Base-by-base conservation (phyloP, 129 eudicot genomes). In the Mikania micrantha region DNA sequence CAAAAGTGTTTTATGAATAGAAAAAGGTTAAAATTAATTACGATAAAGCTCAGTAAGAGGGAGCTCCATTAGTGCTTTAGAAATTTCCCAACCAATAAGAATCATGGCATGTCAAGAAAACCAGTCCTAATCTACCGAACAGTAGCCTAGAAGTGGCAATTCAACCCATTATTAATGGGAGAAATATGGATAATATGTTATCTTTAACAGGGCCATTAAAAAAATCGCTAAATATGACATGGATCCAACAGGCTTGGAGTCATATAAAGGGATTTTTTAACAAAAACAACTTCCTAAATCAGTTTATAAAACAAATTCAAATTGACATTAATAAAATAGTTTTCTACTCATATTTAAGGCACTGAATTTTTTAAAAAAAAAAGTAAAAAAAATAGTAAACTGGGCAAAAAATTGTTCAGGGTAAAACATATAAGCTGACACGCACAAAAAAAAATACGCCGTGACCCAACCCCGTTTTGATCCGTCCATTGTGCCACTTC, bases 21-120 rank as follows among this genome's bases (percentile, higher is more conserved):
- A 42, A 31, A 31, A 71, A 59, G 25, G 67, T 42, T 71, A 68
- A 47, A 44, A 44, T 29, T 22, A 59, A 20, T 60, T 41, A 44
- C 16, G 38, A 56, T 17, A n/a, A n/a, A 27, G 20, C 62, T 27
- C 36, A 27, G 36, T 56, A 27, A 25, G 62, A 56, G 36, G 36
- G 35, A 25, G 7, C 36, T 25, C 62, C 20, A 56, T 27, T 56
- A 56, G 62, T 5, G 62, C 13, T 56, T 56, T 27, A 1, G 21
- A 45, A 27, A 4, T 25, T 28, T 27, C 20, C 17, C 10, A 11
- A 22, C 21, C 3, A 53, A 24, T 7, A 53, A 49, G 57, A 28
- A 49, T 49, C 57, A 20, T 49, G 13, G 57, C 29, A 49, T 49
- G 29, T 20, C 28, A 49, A 8, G 29, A 49, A 49, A 49, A 45